A percentile compares a stretch with the other conserved stretches of the same genome.
These are phyloP conservation scores for Aspergillus avenaceus DNA, from an alignment of 495 filamentous ascomycete species.

Conservation along the genomic window DNA sequence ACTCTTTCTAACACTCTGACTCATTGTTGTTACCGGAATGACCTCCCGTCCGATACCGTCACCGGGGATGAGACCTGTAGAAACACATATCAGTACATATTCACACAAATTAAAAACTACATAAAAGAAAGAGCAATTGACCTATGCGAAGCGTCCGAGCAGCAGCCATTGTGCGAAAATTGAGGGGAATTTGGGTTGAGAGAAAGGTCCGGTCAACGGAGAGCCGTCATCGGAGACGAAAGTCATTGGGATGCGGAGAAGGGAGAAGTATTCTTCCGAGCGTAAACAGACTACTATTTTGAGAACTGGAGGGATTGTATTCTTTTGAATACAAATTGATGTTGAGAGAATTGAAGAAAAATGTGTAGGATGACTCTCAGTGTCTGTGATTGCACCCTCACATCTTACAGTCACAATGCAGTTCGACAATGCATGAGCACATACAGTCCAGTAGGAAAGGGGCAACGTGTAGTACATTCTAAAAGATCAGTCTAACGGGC, in stretches of 20 bases:
- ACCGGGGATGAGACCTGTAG: constrained; percentile 86
- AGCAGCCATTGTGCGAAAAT: constrained; percentile 39
- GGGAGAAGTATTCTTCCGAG: constrained; percentile 16
- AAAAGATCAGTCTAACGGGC: no score
- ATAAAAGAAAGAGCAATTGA: constrained; percentile 21
- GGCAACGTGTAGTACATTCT: no score
- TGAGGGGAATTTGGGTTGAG: constrained; percentile 8
- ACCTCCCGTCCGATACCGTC: constrained; percentile 98
- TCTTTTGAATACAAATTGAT: no score
- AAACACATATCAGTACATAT: constrained; percentile 22
- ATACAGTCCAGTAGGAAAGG: no score
- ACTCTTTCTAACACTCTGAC: constrained; percentile 6
- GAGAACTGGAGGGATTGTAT: no score
- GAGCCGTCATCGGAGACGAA: constrained; percentile 19
- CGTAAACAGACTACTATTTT: not conserved
- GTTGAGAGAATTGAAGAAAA: not conserved
- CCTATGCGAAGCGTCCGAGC: constrained; percentile 58
- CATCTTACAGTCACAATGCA: no score
- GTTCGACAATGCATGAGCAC: no score
- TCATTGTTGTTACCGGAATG: constrained; percentile 60
- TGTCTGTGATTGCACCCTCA: no score
- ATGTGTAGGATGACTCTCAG: not conserved
- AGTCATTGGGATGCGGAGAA: constrained; percentile 10
- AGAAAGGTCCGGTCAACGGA: constrained; percentile 4
- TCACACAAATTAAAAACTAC: not conserved